These are phyloP conservation scores for Osmanthus fragrans DNA, from an alignment of 257 asterid genomes.

Conservation along the genomic window DNA sequence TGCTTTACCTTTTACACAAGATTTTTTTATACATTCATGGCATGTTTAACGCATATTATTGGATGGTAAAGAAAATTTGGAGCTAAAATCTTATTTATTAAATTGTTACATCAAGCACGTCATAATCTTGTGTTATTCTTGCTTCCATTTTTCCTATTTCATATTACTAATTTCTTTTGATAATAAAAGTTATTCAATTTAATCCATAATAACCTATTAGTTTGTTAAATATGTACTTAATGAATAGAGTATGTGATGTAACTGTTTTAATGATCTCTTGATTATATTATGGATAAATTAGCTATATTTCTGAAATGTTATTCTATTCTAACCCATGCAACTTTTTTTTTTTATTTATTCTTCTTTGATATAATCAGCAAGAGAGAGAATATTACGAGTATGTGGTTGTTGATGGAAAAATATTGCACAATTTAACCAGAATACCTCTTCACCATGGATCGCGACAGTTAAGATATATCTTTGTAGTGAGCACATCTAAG, in stretches of 20 bases:
- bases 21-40: neutral
- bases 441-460: constrained; percentile 52
- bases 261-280: neutral
- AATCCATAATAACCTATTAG: no score
- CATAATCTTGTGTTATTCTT: no score
- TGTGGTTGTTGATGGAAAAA: constrained; percentile 57
- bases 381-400: constrained; percentile 80
- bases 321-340: neutral
- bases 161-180: no score
- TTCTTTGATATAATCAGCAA: constrained; percentile 48
- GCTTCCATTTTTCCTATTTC: no score
- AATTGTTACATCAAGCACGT: no score
- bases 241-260: constrained; percentile 6
- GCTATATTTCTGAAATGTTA: neutral
- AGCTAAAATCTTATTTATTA: no score
- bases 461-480: constrained; percentile 72
- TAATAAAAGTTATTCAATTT: no score
- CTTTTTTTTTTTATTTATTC: neutral
- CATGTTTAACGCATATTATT: no score
- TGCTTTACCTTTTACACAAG: constrained; percentile 7
- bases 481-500: constrained; percentile 88
- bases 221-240: no score
- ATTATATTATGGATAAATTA: neutral
- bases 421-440: constrained; percentile 49
- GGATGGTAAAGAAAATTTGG: no score